Evolutionary conservation across 257 asterid genomes (phyloP), one percentile per base, ranked within the genome.

Genomic region (Solanum neorickii): DNA sequence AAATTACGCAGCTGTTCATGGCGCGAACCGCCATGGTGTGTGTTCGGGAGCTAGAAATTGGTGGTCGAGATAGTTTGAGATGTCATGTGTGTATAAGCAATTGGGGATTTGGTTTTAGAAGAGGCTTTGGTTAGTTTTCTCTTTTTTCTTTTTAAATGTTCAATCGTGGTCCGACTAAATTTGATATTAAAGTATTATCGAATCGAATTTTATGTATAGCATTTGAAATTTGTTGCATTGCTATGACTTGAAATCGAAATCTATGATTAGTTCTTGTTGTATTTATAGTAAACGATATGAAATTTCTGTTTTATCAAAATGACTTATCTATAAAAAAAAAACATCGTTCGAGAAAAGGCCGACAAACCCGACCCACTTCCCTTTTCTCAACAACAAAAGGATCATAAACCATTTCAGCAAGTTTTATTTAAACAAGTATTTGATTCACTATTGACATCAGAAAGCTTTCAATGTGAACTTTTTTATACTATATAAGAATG

Each of bases 21-120:
- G 93, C 94, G 69, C 99, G 97, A 88, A 92, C 94, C 91, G 95
- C 97, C 98, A 95, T 96, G 87, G 46, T 70, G 77, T 31, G n/a
- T 9, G 42, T 0, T 2, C 49, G 9, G 9, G 9, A 85, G 47
- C 68, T 85, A 46, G n/a, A 70, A 85, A 39, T 44, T 16, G 68
- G 68, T 25, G 68, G 87, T 68, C 68, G 49, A 60, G 35, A 37
- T 31, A 39, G 29, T 44, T 21, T 31, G 16, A 78, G 42, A 46
- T 9, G 84, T n/a, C n/a, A 75, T 75, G 59, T 12, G 16, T 6
- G 20, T 31, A 2, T 31, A 4, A 46, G 25, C 16, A 78, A 46
- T 27, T 47, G 69, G 69, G 69, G 68, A 80, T 49, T 29, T 80
- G 29, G 20, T 9, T 80, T 80, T 76, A 13, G 39, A 29, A 68